Conservation (phyloP, 768 basidiomycete genomes). For the Xerocomus brunneocitrinus region DNA sequence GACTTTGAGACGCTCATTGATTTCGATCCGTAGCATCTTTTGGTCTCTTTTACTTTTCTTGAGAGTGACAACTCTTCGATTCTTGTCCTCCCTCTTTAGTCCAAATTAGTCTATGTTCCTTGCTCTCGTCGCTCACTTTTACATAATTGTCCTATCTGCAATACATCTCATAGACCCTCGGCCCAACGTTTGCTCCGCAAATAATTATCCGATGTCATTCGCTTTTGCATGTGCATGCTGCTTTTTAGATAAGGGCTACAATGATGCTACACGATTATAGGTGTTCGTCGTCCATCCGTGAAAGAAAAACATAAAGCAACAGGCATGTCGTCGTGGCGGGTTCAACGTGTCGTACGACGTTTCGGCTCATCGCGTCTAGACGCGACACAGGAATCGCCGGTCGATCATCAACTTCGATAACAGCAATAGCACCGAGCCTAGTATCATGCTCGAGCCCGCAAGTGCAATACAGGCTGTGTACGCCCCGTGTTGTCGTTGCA, state of each 20-base stretch:
- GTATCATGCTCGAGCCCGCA: slow-evolving; percentile 53
- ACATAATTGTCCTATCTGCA: slow-evolving; percentile 23
- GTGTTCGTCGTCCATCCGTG: slow-evolving; percentile 15
- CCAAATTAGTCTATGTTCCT: slow-evolving; percentile 20
- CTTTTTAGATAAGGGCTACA: slow-evolving; percentile 28
- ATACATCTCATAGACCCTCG: slow-evolving; percentile 22
- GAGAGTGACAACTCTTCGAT: slow-evolving; percentile 2
- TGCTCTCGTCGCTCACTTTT: slow-evolving; percentile 17
- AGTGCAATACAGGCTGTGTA: slow-evolving; percentile 51
- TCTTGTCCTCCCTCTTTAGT: slow-evolving; percentile 1
- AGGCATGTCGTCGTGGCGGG: not conserved
- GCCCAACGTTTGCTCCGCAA: not conserved
- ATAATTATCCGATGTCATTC: not conserved
- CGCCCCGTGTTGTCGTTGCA: slow-evolving; percentile 43
- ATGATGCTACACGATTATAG: slow-evolving; percentile 18
- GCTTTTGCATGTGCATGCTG: slow-evolving; percentile 1
- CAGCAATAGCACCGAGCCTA: slow-evolving; percentile 56
- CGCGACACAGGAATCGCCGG: slow-evolving; percentile 38
- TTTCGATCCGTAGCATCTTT: slow-evolving; percentile 11
- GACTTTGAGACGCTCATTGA: slow-evolving; percentile 18
- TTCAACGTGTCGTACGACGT: not conserved
- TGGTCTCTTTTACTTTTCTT: slow-evolving; percentile 5
- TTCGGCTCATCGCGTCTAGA: slow-evolving; percentile 29
- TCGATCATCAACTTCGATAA: slow-evolving; percentile 46
- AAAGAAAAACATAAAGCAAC: not conserved